These are phyloP conservation scores for Xylariaceae sp. DNA, from an alignment of 2,329 filamentous ascomycete genomes.

Conservation along the genomic window DNA sequence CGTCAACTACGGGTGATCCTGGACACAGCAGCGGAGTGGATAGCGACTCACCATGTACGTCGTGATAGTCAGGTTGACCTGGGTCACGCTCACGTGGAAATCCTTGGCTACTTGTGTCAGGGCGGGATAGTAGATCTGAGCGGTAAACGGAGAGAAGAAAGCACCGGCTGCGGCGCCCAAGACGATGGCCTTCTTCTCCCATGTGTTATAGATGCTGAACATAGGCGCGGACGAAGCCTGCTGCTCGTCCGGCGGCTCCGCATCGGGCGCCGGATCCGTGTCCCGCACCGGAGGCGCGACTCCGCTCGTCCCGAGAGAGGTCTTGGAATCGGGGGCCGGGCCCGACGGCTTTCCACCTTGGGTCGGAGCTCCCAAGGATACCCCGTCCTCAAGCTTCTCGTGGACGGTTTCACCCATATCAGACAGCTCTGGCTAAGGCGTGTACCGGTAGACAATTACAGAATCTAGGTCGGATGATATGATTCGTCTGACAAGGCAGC, in stretches of 20 bases:
- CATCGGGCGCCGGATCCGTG: not conserved
- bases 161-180: constrained; percentile 21
- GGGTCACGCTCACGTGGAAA: constrained; percentile 26
- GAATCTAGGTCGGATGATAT: no score
- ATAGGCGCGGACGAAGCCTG: not conserved
- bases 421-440: no score
- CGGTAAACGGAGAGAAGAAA: constrained; percentile 26
- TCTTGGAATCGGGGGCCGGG: not conserved
- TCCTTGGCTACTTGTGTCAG: constrained; percentile 32
- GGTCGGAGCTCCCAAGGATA: no score
- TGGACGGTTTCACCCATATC: no score
- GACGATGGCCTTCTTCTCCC: constrained; percentile 24
- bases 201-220: constrained; percentile 19
- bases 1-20: not conserved
- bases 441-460: no score
- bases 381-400: no score
- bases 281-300: not conserved
- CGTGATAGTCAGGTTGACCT: constrained; percentile 29
- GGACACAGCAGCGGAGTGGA: no score
- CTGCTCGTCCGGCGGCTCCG: constrained; percentile 7
- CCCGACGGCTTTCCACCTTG: not conserved
- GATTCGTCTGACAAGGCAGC: no score
- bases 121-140: constrained; percentile 38
- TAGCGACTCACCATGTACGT: constrained; percentile 27
- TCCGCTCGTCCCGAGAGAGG: not conserved